These are phyloP conservation scores for Scedosporium aurantiacum DNA, from an alignment of 2,329 filamentous ascomycete species.

Conservation along the genomic window DNA sequence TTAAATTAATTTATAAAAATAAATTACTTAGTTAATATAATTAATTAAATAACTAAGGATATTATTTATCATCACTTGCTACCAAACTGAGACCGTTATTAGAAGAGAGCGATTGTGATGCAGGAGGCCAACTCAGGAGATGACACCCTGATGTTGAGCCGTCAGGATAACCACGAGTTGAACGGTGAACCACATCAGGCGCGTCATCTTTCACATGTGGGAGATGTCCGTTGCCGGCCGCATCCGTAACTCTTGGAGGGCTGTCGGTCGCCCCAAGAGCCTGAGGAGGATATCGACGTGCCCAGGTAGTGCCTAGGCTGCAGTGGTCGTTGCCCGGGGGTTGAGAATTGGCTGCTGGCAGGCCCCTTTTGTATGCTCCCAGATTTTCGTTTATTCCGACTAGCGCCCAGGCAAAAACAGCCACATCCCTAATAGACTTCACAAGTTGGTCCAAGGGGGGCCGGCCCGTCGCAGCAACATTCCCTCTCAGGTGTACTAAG, in stretches of 20 bases:
- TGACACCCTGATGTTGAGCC: no score
- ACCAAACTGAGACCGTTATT: no score
- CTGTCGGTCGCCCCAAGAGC: not conserved
- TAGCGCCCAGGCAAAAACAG: conserved; percentile 78
- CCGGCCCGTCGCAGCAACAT: conserved; percentile 32
- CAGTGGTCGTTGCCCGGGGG: not conserved
- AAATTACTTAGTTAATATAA: no score
- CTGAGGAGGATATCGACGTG: not conserved
- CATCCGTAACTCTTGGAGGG: not conserved
- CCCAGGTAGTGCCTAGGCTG: not conserved
- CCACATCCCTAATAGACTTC: conserved; percentile 71
- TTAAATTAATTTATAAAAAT: no score
- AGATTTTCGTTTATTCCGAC: conserved; percentile 50
- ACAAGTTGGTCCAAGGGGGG: conserved; percentile 52
- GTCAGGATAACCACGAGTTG: no score
- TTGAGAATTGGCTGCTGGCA: not conserved
- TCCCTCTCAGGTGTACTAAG: conserved; percentile 32
- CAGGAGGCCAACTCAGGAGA: no score
- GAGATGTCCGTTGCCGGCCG: not conserved
- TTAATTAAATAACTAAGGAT: no score
- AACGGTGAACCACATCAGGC: no score
- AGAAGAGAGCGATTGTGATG: no score
- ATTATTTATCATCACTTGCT: no score
- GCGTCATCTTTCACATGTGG: no score
- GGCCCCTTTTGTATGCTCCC: not conserved